These are phyloP conservation scores for Leccinum obscurum DNA, from an alignment of 768 basidiomycete species.

Conservation along the genomic window DNA sequence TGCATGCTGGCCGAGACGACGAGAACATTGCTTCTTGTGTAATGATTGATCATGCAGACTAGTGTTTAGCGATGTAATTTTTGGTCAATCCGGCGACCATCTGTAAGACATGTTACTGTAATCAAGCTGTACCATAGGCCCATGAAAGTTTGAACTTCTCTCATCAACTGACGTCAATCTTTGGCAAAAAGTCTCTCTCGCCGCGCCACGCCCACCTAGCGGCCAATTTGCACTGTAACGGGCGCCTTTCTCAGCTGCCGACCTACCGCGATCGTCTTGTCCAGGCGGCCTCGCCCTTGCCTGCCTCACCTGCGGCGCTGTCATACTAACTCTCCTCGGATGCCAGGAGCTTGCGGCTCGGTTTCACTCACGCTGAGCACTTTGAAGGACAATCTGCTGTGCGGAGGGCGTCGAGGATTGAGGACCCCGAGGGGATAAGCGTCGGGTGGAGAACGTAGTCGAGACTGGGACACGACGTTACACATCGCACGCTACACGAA, in stretches of 20 bases:
- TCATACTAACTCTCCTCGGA: slow-evolving; percentile 23
- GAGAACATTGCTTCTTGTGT: not conserved
- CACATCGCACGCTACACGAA: not conserved
- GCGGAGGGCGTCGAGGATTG: slow-evolving; percentile 35
- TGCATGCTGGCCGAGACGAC: not conserved
- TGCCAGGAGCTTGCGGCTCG: slow-evolving; percentile 23
- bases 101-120: no score
- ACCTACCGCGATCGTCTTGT: not conserved
- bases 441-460: slow-evolving; percentile 20
- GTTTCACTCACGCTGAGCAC: slow-evolving; percentile 24
- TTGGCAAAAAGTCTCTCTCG: slow-evolving; percentile 37
- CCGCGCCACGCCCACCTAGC: slow-evolving; percentile 9
- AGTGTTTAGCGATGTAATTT: not conserved
- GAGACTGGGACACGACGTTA: no score
- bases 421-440: slow-evolving; percentile 38
- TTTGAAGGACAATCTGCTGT: slow-evolving; percentile 30
- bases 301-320: slow-evolving; percentile 5
- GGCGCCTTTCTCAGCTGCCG: not conserved
- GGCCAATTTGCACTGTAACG: not conserved
- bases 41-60: not conserved
- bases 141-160: no score
- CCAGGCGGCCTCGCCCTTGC: no score
- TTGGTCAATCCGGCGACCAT: not conserved
- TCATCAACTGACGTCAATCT: not conserved
- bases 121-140: no score